Conservation (phyloP, 129 eudicot genomes). For the sunflower (Helianthus annuus) region HanXRQr2.0-SUNRISE NC_035439.2:66703365-66703864, state of each 20-base stretch:
- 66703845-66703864: too few relatives aligned
- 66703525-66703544: slow-evolving; percentile 98
- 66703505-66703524: slow-evolving; percentile 97
- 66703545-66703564: slow-evolving; percentile 57
- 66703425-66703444: slow-evolving; percentile 92
- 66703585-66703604: not conserved
- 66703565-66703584: not conserved
- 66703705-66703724: not conserved
- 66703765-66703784: too few relatives aligned
- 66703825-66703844: too few relatives aligned
- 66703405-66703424: slow-evolving; percentile 15
- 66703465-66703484: slow-evolving; percentile 97
- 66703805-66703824: too few relatives aligned
- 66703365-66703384: not conserved
- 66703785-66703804: too few relatives aligned
- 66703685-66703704: slow-evolving; percentile 4
- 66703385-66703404: slow-evolving; percentile 35
- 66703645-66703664: not conserved
- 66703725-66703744: too few relatives aligned
- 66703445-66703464: slow-evolving; percentile 98
- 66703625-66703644: too few relatives aligned
- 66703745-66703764: too few relatives aligned
- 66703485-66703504: slow-evolving; percentile 96
- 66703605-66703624: not conserved
- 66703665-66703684: slow-evolving; percentile 4